Evolutionary conservation across 768 basidiomycete species (phyloP).

Genomic region (Lentinula edodes): DNA sequence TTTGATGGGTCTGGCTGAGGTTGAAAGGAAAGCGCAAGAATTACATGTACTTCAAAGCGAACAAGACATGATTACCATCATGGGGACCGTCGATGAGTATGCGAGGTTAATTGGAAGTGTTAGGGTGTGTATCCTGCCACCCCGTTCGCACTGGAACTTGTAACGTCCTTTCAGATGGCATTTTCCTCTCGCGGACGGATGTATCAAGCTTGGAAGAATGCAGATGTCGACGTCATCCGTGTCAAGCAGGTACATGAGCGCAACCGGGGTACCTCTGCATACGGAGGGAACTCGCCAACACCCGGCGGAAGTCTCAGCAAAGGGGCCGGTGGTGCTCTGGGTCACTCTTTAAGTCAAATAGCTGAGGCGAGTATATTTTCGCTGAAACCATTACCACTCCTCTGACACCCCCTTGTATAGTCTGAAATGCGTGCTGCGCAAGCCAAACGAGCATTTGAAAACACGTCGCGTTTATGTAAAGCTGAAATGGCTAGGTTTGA

Average conservation of each 20-base stretch:
- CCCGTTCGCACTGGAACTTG: background rate
- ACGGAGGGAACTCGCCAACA: slow-evolving; percentile 71
- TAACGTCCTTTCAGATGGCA: slow-evolving; percentile 51
- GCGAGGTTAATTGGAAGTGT: slow-evolving; percentile 86
- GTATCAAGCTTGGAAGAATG: slow-evolving; percentile 74
- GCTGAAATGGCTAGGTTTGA: slow-evolving; percentile 88
- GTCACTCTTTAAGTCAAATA: slow-evolving; percentile 71
- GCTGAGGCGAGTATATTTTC: slow-evolving; percentile 54
- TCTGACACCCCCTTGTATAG: slow-evolving; percentile 29
- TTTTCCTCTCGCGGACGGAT: slow-evolving; percentile 84
- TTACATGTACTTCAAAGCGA: slow-evolving; percentile 69
- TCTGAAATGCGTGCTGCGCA: slow-evolving; percentile 82
- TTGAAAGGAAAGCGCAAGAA: slow-evolving; percentile 72
- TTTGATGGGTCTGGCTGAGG: slow-evolving; percentile 64
- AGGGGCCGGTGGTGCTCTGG: slow-evolving; percentile 24
- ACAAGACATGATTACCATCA: slow-evolving; percentile 75
- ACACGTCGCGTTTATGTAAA: slow-evolving; percentile 84
- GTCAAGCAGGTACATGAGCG: slow-evolving; percentile 77
- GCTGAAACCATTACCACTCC: background rate
- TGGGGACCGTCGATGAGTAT: slow-evolving; percentile 91
- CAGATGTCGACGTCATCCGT: slow-evolving; percentile 70
- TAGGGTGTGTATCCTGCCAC: slow-evolving; percentile 37
- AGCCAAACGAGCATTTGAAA: slow-evolving; percentile 83
- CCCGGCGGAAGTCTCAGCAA: slow-evolving; percentile 16
- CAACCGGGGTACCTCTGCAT: slow-evolving; percentile 46